Percentiles rank a stretch among this genome's conserved stretches.
Conservation (phyloP, 2,329 filamentous ascomycete genomes). For the Arthrinium phaeospermum region DNA sequence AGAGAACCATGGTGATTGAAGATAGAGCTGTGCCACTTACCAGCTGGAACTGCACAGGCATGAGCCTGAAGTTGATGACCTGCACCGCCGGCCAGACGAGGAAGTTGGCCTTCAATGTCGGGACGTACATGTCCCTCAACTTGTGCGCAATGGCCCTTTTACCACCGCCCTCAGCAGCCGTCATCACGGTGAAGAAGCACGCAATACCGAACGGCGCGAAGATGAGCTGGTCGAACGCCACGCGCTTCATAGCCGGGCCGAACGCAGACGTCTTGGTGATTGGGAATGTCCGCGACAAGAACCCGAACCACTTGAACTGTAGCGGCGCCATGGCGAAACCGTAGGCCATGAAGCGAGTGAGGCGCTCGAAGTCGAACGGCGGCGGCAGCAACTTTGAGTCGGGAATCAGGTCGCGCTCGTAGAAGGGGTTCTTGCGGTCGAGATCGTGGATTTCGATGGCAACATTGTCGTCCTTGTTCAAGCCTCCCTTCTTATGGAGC, state of each 20-base stretch:
- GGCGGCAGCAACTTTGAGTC: slow-evolving; percentile 70
- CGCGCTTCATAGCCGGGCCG: slow-evolving; percentile 82
- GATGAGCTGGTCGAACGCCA: slow-evolving; percentile 89
- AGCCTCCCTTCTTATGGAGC: slow-evolving; percentile 64
- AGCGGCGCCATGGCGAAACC: slow-evolving; percentile 95
- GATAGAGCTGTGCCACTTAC: slow-evolving; percentile 59
- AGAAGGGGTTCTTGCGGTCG: slow-evolving; percentile 77
- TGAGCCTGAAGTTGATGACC: slow-evolving; percentile 92
- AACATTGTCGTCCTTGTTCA: slow-evolving; percentile 71
- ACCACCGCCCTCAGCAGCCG: slow-evolving; percentile 89
- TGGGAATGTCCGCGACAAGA: slow-evolving; percentile 82
- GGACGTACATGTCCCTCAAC: slow-evolving; percentile 91
- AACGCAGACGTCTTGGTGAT: slow-evolving; percentile 79
- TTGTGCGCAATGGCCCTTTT: slow-evolving; percentile 80
- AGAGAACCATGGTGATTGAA: background rate
- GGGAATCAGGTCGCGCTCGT: slow-evolving; percentile 69
- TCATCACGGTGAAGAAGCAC: slow-evolving; percentile 96
- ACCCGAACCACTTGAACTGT: slow-evolving; percentile 95
- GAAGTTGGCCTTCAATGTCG: slow-evolving; percentile 94
- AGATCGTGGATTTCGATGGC: slow-evolving; percentile 90
- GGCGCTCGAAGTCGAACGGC: slow-evolving; percentile 92
- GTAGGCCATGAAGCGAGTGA: slow-evolving; percentile 96
- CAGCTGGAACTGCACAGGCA: slow-evolving; percentile 96
- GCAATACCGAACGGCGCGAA: slow-evolving; percentile 90
- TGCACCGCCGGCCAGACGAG: slow-evolving; percentile 95